Evolutionary conservation across 2,329 filamentous ascomycete genomes (phyloP), one percentile per base, ranked within the genome.

Genomic region (Aspergillus clavatus): DNA sequence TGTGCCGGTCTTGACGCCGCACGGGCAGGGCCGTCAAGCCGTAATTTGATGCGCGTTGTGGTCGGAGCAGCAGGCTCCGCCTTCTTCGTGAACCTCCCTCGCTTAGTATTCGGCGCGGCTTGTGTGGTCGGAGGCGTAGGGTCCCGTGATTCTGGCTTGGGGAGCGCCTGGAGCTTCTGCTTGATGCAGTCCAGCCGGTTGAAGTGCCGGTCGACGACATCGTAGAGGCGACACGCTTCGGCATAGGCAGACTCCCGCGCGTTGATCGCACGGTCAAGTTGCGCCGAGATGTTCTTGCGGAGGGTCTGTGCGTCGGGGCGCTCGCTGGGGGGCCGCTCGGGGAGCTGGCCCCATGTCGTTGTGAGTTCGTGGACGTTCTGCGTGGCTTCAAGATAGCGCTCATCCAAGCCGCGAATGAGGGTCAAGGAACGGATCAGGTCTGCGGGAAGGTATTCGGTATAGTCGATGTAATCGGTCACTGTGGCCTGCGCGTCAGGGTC

Each of bases 401-500:
- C 65, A 46, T 74, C 72, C 42, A 74, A 63, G 46, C 69, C 68
- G 51, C 74, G 72, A 56, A 84, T 82, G 46, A 84, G 71, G 41
- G 77, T 80, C 43, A 84, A 68, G 51, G 81, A 83, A 56, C 81
- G 80, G 47, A 77, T 73, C 19, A 84, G 70, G 60, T 84, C 81
- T 7, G 81, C 79, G 26, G 81, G 81, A 46, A 83, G 81, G 71
- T 82, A 83, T 66, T 84, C 81, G 51, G 81, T 84, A 66, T 84
- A 84, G 63, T 83, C 80, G 47, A 83, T 77, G 63, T 81, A 84
- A 63, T 84, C 81, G 52, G 80, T 82, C 37, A 84, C 78, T 21
- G 81, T 83, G 26, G 80, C 78, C 60, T 83, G 80, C 45, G 80
- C 78, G 58, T 84, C 81, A 26, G 81, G 81, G 59, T 84, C 80